Evolutionary conservation across 352 stramenopile genomes (phyloP), one percentile per base, ranked within the genome.

Genomic region (Phytophthora agathidicida): DNA sequence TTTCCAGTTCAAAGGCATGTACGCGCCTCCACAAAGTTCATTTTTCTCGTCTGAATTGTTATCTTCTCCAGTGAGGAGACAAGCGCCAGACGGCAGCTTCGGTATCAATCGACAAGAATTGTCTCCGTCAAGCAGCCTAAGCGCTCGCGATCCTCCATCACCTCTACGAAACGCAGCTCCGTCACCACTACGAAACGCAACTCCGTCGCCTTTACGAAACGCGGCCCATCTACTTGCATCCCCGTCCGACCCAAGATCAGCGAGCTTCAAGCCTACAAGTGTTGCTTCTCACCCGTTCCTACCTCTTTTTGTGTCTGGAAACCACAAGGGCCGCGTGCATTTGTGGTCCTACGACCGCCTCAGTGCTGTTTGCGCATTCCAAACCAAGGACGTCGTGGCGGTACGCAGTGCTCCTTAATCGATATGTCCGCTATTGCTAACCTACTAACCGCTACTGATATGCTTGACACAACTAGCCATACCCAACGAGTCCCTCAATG

Each of bases 281-380:
- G 60, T 96, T 16, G 65, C 83, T 38, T 88, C 83, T 1, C 87
- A 96, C 47, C 87, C 87, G 7, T 89, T 84, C 36, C 54, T 96
- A 8, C 80, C 87, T 14, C 58, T 94, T 7, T 96, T 94, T 42
- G 81, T 86, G 30, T 93, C 85, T 1, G 87, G 87, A 31, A 93
- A 83, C 41, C 77, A 89, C 37, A 93, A 93, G 47, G 87, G 87
- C 1, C 77, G 77, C 42, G 71, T 94, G 22, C 85, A 94, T 51
- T 33, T 96, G 43, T 96, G 85, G 87, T 91, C 85, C 0, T 96
- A 85, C 56, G 87, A 96, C 46, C 89, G 82, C 27, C 61, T 93
- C 17, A 94, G 80, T 59, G 54, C 79, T 13, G 60, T 89, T 27
- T 89, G 68, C 41, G 61, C 75, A 13, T 93, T 91, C 50, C 83